Base-by-base conservation (phyloP, 768 basidiomycete species). In the Podaxis mareebaensis region DNA sequence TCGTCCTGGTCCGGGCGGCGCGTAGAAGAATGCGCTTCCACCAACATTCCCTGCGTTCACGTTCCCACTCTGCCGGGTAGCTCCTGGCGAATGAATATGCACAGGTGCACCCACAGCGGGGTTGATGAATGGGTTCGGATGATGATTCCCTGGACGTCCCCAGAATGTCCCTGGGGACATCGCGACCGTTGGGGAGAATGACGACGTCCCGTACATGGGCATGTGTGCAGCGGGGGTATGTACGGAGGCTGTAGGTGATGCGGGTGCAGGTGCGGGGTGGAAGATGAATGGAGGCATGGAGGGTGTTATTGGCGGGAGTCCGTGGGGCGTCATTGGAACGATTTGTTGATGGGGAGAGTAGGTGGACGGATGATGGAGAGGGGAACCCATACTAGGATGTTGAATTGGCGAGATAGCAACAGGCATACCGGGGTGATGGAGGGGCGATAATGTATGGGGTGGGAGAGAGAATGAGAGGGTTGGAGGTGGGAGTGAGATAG, bases 241-340 rank as follows among this genome's bases (percentile, higher is more conserved):
- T 28, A 58, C 58, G 42, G 60, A 22, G 26, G 61, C 61, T 60
- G 53, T 48, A 1, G 60, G 57, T 17, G 64, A 53, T 52, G 49
- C 59, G 55, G 58, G n/a, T 58, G 71, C 10, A 68, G 68, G 44
- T 66, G 65, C 36, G 81, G 82, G 7, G 85, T 90, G 80, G 74
- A 97, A 96, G 12, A 87, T 89, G 76, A 97, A 99, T 4, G 93
- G 88, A 1, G 96, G 96, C 96, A 99, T 98, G 64, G 91, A 92
- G 0, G 96, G 95, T n/a, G 96, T 97, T 70, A 97, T 94, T 1
- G 93, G 91, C 13, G 92, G 92, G n/a, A 95, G 77, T 0, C 92
- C 91, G 66, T 88, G 85, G n/a, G 90, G 89, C 10, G 90, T 92
- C 65, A 88, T 79, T 36, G 78, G 73, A 20, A 75, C 67, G 48